Evolutionary conservation across 371 early-diverging fungal genomes (phyloP).

Genomic region (Smittium culicis): DNA sequence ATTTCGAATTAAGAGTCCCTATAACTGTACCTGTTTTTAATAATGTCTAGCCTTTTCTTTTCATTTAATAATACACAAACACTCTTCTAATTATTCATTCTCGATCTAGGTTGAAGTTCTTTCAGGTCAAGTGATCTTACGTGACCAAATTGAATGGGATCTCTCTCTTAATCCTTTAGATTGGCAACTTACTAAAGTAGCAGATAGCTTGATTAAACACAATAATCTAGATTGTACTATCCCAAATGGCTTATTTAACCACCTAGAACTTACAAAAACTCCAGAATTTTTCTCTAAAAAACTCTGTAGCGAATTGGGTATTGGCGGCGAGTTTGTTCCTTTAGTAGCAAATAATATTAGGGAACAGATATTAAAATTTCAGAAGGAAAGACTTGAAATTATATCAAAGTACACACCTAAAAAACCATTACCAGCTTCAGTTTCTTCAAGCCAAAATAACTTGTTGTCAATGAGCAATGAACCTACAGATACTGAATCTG

Average conservation of each 20-base stretch:
- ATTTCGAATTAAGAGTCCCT: constrained; percentile 22
- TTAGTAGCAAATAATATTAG: constrained; percentile 77
- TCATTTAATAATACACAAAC: constrained; percentile 20
- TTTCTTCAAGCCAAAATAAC: not conserved
- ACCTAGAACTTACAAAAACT: constrained; percentile 35
- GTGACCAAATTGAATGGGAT: constrained; percentile 93
- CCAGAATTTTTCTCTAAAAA: constrained; percentile 77
- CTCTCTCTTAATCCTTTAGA: constrained; percentile 27
- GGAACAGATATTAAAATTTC: constrained; percentile 62
- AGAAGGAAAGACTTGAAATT: constrained; percentile 48
- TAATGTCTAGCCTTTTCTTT: not conserved
- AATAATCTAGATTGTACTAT: too few species aligned
- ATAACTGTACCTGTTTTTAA: constrained; percentile 11
- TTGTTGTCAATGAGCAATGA: not conserved
- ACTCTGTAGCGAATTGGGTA: constrained; percentile 67
- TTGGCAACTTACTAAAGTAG: constrained; percentile 16
- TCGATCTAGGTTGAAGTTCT: constrained; percentile 59
- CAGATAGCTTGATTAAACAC: not conserved
- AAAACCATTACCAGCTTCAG: not conserved
- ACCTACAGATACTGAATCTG: too few species aligned
- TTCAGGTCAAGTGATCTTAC: constrained; percentile 62
- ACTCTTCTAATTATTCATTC: too few species aligned
- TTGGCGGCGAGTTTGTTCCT: constrained; percentile 81
- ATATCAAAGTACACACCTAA: constrained; percentile 1
- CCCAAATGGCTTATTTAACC: not conserved